Evolutionary conservation across 495 filamentous ascomycete genomes (phyloP).

Genomic region (Cercophora newfieldiana): DNA sequence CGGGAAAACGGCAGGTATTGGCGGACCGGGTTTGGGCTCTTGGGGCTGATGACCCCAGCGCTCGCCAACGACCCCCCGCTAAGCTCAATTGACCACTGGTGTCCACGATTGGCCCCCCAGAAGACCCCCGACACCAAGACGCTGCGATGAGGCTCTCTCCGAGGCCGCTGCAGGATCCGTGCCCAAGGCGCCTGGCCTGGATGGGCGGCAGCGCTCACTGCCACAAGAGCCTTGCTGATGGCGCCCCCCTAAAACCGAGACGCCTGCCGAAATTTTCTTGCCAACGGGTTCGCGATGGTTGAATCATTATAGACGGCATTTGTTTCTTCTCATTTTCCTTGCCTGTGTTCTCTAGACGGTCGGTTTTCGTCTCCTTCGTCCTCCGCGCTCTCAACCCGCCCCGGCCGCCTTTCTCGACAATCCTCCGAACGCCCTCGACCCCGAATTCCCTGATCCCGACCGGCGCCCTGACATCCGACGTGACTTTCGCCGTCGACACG

Average conservation of each 20-base stretch:
- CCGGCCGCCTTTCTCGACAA: too few relatives aligned
- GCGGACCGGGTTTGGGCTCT: neutral
- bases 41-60: neutral
- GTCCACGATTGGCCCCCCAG: neutral
- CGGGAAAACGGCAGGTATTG: constrained; percentile 2
- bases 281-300: neutral
- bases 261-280: neutral
- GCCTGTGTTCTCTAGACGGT: neutral
- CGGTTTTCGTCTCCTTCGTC: neutral
- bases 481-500: neutral
- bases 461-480: neutral
- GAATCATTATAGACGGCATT: neutral
- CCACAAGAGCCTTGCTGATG: neutral
- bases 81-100: neutral
- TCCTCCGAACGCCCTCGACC: too few relatives aligned
- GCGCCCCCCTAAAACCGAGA: neutral
- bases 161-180: neutral
- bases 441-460: neutral
- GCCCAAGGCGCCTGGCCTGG: constrained; percentile 1
- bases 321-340: neutral
- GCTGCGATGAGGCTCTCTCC: constrained; percentile 1
- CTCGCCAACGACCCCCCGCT: neutral
- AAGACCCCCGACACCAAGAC: neutral
- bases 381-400: too few relatives aligned
- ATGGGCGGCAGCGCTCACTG: neutral